phyloP scores from a whole-genome alignment of 1,284 basidiomycete genomes.

The Afroboletus lepidellus region DNA sequence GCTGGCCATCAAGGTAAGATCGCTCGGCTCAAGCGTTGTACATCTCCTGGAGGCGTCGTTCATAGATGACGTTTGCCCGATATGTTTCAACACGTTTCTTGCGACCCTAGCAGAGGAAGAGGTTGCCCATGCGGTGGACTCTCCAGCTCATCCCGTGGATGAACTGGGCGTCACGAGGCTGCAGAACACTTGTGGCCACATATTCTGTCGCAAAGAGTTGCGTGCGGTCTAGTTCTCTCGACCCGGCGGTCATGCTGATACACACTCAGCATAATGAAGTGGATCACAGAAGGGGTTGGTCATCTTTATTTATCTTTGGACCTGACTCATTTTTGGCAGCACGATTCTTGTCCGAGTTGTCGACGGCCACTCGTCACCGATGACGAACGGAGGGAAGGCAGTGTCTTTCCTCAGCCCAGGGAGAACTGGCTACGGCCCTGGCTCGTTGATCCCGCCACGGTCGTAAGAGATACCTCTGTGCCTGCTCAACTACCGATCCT shows the following conservation, averaged over 20 bases:
- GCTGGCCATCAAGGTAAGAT: conserved; percentile 39
- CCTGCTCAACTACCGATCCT: conserved; percentile 22
- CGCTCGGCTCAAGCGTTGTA: not conserved
- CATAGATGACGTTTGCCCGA: conserved; percentile 64
- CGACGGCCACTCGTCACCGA: conserved; percentile 43
- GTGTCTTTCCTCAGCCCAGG: not conserved
- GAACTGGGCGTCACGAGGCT: conserved; percentile 67
- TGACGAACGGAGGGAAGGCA: conserved; percentile 14
- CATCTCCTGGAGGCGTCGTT: not conserved
- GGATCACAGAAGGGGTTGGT: conserved; percentile 59
- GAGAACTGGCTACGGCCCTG: conserved; percentile 26
- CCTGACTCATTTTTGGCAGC: conserved; percentile 36
- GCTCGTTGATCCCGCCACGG: conserved; percentile 21
- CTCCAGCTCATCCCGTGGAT: conserved; percentile 65
- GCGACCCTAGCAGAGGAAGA: conserved; percentile 72
- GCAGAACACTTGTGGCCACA: conserved; percentile 59
- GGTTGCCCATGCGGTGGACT: conserved; percentile 67
- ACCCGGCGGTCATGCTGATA: conserved; percentile 14
- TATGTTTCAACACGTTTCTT: conserved; percentile 64
- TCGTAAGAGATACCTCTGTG: conserved; percentile 15
- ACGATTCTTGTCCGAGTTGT: conserved; percentile 63
- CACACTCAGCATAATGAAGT: conserved; percentile 54
- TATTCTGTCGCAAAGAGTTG: conserved; percentile 76
- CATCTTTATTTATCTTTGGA: conserved; percentile 3
- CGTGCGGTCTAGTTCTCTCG: conserved; percentile 11